Evolutionary conservation across 805 yeast genomes (phyloP).

Genomic region (Blastobotrys mokoenaii): DNA sequence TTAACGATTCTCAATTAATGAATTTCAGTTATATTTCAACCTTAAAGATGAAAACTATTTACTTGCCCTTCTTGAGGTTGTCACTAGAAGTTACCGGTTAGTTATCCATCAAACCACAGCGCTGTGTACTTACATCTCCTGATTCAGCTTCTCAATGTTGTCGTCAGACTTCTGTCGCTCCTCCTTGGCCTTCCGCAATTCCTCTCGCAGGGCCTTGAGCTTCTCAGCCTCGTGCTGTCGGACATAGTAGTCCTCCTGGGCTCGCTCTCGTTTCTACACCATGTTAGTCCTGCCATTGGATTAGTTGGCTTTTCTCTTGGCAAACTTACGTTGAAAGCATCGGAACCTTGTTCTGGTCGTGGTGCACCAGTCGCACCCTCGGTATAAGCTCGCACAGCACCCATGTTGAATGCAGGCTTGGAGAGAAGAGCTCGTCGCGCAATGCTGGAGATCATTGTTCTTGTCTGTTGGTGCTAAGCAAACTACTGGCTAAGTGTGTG

Average conservation of each 20-base stretch:
- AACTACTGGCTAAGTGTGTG: too few relatives aligned
- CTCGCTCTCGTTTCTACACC: slow-evolving; percentile 69
- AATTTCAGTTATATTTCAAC: background rate
- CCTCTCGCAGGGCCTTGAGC: slow-evolving; percentile 63
- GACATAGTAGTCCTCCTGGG: slow-evolving; percentile 78
- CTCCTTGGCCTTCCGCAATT: slow-evolving; percentile 15
- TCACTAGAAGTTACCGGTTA: background rate
- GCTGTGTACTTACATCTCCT: slow-evolving; percentile 32
- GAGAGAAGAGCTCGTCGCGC: too few relatives aligned
- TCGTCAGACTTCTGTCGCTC: slow-evolving; percentile 37
- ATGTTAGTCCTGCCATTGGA: slow-evolving; percentile 23
- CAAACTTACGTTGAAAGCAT: slow-evolving; percentile 41
- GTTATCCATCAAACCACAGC: background rate
- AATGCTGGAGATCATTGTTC: background rate
- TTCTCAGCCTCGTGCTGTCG: slow-evolving; percentile 88
- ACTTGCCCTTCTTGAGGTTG: background rate
- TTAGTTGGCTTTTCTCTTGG: too few relatives aligned
- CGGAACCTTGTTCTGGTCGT: slow-evolving; percentile 44
- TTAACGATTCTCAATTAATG: too few relatives aligned
- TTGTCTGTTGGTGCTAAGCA: background rate
- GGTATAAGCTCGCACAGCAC: slow-evolving; percentile 31
- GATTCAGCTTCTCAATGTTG: slow-evolving; percentile 33
- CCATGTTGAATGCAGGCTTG: background rate
- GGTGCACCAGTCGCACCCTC: slow-evolving; percentile 59
- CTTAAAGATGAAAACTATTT: background rate